phyloP scores from a whole-genome alignment of 2,329 filamentous ascomycete species.

The Neofusicoccum kwambonambiense region DNA sequence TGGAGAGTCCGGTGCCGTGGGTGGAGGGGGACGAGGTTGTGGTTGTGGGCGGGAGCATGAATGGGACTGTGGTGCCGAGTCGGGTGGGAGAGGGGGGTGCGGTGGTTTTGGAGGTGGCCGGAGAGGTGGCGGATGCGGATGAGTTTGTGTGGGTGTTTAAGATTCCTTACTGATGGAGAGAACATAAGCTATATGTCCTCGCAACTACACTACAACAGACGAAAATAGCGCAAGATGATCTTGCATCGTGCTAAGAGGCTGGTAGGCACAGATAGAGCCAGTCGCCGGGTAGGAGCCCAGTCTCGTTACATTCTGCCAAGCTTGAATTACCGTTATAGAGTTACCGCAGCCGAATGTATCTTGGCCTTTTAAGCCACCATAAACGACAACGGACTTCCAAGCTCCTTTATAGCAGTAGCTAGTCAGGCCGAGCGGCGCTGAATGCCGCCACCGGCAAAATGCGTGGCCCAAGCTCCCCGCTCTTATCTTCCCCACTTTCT shows the following conservation, averaged over 20 bases:
- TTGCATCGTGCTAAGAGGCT: too few species aligned
- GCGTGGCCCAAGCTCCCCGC: not conserved
- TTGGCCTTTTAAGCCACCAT: too few species aligned
- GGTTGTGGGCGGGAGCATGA: slow-evolving; percentile 38
- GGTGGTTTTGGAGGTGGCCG: slow-evolving; percentile 15
- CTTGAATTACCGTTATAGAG: too few species aligned
- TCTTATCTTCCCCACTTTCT: slow-evolving; percentile 3
- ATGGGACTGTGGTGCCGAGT: slow-evolving; percentile 22
- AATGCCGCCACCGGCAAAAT: not conserved
- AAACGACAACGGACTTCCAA: too few species aligned
- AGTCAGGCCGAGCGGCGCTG: not conserved
- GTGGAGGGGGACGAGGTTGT: slow-evolving; percentile 48
- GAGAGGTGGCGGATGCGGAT: slow-evolving; percentile 18
- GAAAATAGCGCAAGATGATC: too few species aligned
- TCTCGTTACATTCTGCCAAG: too few species aligned
- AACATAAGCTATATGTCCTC: too few species aligned
- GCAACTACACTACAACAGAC: too few species aligned
- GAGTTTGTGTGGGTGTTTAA: slow-evolving; percentile 22
- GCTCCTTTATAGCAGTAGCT: too few species aligned
- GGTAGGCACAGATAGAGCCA: too few species aligned
- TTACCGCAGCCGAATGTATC: too few species aligned
- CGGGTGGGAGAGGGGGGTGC: not conserved
- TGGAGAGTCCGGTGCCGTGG: slow-evolving; percentile 48
- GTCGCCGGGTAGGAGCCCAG: too few species aligned
- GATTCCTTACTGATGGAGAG: not conserved